Conservation (phyloP, 148 eudicot species). For the Chenopodium formosanum region DNA sequence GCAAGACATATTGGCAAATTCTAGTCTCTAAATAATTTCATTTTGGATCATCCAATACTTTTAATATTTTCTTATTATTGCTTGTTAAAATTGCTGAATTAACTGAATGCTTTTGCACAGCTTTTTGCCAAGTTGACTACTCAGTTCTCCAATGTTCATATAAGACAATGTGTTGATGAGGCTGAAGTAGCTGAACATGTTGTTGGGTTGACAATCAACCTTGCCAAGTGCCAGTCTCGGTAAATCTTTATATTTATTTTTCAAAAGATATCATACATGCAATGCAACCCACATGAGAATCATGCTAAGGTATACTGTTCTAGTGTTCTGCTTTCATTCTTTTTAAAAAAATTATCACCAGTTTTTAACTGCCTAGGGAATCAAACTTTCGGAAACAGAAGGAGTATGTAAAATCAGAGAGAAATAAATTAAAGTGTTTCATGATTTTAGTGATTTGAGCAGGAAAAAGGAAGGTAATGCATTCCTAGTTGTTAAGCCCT, state of each 20-base stretch:
- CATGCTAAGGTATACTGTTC: not conserved
- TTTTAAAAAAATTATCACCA: not conserved
- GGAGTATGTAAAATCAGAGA: too few relatives aligned
- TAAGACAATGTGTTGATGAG: constrained; percentile 83
- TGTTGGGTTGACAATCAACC: constrained; percentile 77
- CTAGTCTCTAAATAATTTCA: too few relatives aligned
- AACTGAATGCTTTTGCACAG: constrained; percentile 29
- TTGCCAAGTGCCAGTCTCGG: constrained; percentile 87
- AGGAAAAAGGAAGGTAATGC: too few relatives aligned
- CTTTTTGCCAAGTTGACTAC: constrained; percentile 64
- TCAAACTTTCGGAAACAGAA: too few relatives aligned
- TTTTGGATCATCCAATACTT: not conserved
- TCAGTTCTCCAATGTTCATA: constrained; percentile 68
- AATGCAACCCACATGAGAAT: not conserved
- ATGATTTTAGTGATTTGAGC: too few relatives aligned
- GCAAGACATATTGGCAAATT: constrained; percentile 27
- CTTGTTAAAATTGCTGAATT: not conserved
- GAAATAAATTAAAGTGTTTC: too few relatives aligned
- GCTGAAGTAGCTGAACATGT: constrained; percentile 96
- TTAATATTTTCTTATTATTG: not conserved
- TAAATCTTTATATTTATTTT: constrained; percentile 25
- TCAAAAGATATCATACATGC: not conserved
- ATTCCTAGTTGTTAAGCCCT: too few relatives aligned
- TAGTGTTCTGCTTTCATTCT: constrained; percentile 1
- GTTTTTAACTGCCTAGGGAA: too few relatives aligned